Evolutionary conservation across 2,329 filamentous ascomycete genomes (phyloP), one percentile per base, ranked within the genome.

Genomic region (Arthrobotrys iridis): DNA sequence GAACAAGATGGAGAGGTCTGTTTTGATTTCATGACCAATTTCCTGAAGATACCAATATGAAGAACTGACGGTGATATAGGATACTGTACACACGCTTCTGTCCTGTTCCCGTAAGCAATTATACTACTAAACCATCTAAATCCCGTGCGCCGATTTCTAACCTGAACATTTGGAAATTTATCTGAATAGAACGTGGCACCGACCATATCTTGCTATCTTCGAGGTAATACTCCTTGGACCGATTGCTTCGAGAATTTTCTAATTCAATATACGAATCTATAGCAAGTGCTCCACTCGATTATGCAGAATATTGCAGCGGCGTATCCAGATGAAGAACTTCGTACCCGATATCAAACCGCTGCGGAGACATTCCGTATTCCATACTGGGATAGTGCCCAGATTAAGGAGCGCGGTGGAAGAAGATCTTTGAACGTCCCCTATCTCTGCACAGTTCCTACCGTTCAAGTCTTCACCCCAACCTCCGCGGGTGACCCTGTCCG

Each of bases 51-150:
- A 10, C 18, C 10, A 8, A 20, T 37, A 5, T n/a, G n/a, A n/a
- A n/a, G n/a, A 40, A 24, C 37, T 30, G 58, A 22, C 48, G 7
- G 13, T 6, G 7, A 26, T n/a, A 84, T 86, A 13, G 92, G 92
- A 57, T 96, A 93, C 81, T 96, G 93, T 81, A 87, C 88, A 11
- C 93, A 96, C 82, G 87, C 85, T 22, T 91, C 90, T 0, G 88
- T 90, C 41, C 83, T 95, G 13, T 95, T 96, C 81, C 88, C 90
- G 46, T 74, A 41, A 37, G 70, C 55, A 8, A 20, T n/a, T n/a
- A n/a, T 7, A 45, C n/a, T 7, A 7, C n/a, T 7, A 28, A 4
- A 18, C 15, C 1, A 13, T 18, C 18, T 10, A 52, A 10, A 30
- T 18, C 6, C 6, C 48, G 20, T 18, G n/a, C 24, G 1, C 2